Evolutionary conservation across 495 filamentous ascomycete species (phyloP).

Genomic region (Podospora pseudoanserina): DNA sequence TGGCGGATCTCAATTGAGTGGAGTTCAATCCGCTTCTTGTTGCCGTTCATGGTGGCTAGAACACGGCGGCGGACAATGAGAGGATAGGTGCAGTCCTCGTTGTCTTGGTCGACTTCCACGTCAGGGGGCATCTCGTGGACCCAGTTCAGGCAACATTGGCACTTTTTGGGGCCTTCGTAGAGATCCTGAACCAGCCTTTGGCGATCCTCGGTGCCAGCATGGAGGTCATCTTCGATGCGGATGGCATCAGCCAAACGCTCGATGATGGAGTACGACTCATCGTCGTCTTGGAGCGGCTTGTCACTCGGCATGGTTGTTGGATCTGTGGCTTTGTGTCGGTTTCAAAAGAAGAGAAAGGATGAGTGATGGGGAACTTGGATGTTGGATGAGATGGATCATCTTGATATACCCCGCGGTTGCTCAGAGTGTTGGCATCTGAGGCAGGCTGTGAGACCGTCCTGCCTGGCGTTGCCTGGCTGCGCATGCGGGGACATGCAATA

Average conservation of each 20-base stretch:
- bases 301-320: neutral
- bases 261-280: constrained; percentile 25
- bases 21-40: constrained; percentile 12
- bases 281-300: constrained; percentile 7
- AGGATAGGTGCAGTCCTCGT: constrained; percentile 13
- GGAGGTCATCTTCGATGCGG: constrained; percentile 20
- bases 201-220: constrained; percentile 18
- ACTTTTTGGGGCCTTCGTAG: constrained; percentile 30
- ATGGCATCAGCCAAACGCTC: constrained; percentile 25
- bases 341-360: neutral
- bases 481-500: neutral
- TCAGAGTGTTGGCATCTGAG: neutral
- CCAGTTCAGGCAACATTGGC: constrained; percentile 34
- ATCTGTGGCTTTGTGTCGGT: neutral
- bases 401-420: neutral
- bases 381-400: neutral
- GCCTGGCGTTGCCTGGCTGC: neutral
- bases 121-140: constrained; percentile 25
- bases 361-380: neutral
- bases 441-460: neutral
- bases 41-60: constrained; percentile 9
- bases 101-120: constrained; percentile 14
- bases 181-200: constrained; percentile 25
- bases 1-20: constrained; percentile 34
- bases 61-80: constrained; percentile 22